Percentiles rank a stretch among this genome's conserved stretches.
Conservation (phyloP, 208 protist species). For the Borovskyia barvae region DNA sequence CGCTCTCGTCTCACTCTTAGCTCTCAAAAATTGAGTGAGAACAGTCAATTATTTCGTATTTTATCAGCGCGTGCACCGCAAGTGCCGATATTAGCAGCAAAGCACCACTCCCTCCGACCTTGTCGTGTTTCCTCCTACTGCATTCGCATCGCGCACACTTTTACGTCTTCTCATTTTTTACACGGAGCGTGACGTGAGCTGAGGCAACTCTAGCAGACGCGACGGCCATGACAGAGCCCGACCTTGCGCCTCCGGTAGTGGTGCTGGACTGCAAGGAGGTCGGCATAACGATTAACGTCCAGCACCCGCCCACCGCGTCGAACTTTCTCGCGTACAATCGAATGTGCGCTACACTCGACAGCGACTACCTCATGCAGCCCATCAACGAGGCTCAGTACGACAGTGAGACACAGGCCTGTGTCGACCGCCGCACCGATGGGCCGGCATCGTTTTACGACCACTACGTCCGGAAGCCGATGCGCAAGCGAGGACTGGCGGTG, state of each 20-base stretch:
- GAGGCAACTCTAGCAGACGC: no score
- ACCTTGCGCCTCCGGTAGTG: constrained; percentile 3
- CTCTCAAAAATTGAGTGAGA: no score
- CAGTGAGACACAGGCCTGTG: constrained; percentile 69
- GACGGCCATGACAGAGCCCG: constrained; percentile 3
- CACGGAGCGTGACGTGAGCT: no score
- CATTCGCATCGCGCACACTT: no score
- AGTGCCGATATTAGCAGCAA: no score
- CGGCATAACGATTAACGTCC: constrained; percentile 37
- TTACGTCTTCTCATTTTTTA: no score
- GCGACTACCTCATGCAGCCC: constrained; percentile 61
- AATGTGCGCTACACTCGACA: constrained; percentile 40
- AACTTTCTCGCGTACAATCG: constrained; percentile 64
- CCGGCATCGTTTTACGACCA: constrained; percentile 58
- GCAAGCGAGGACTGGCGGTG: constrained; percentile 45
- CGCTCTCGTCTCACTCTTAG: no score
- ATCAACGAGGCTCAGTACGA: constrained; percentile 76
- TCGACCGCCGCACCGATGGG: constrained; percentile 42
- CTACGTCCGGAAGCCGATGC: constrained; percentile 37
- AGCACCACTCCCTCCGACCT: no score
- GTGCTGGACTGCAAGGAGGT: constrained; percentile 26
- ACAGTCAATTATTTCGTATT: no score
- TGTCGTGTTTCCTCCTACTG: no score
- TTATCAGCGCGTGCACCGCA: no score
- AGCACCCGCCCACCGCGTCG: constrained; percentile 30